Evolutionary conservation across 345 rosid genomes (phyloP), one percentile per base, ranked within the genome.

Genomic region (Hibiscus trionum): DNA sequence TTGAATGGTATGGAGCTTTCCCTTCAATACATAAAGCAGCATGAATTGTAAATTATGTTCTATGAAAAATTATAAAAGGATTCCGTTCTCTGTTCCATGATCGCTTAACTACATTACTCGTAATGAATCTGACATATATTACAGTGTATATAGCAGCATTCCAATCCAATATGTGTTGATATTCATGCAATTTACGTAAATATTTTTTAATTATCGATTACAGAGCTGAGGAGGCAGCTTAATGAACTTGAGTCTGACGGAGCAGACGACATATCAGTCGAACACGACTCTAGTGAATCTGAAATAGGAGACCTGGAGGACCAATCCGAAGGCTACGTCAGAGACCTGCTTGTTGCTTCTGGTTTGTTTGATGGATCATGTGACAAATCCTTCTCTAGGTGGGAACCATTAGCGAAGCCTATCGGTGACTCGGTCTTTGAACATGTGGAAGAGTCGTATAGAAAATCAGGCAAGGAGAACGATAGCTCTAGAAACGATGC

Each of bases 261-360:
- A 75, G 80, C 73, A 42, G 89, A 78, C 2, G 82, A 77, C 61
- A 56, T 74, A 12, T 75, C 77, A 67, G 44, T 53, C 14, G 87
- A 72, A 82, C 82, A 76, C 47, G 81, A 82, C 75, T 69, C 82
- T 4, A 5, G 15, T 16, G 90, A 79, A 73, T 76, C 70, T 72
- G 79, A 81, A 77, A 71, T 64, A 56, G 77, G 59, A 1, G 91
- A 83, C 76, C 72, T 89, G 62, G 89, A 87, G 47, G 91, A 89
- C 73, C 77, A 82, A 26, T 80, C 77, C 58, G 86, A 90, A 81
- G 76, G 81, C 5, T 93, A 85, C 77, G 78, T 91, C 61, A 86
- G 91, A 76, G 92, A 90, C 80, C 79, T 91, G 81, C 92, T 93
- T 60, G 84, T 88, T 69, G 89, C 84, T 84, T 91, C 96, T 70